These are phyloP conservation scores for Pisolithus thermaeus DNA, from an alignment of 1,284 basidiomycete species.

Conservation along the genomic window DNA sequence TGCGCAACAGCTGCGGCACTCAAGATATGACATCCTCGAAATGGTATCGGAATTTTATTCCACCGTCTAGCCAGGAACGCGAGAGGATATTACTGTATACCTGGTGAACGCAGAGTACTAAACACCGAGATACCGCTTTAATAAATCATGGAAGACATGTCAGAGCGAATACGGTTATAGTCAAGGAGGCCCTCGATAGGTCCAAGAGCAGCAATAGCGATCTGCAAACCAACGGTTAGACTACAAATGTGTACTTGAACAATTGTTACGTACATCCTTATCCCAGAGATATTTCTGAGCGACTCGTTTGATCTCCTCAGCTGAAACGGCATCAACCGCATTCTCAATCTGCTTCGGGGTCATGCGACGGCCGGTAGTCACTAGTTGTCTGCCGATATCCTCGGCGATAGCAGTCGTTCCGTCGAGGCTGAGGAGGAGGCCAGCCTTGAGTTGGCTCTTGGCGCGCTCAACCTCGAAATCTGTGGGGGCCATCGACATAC, in stretches of 20 bases:
- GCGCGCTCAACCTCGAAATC: constrained; percentile 91
- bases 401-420: constrained; percentile 96
- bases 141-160: constrained; percentile 76
- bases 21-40: too few relatives aligned
- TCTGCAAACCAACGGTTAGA: constrained; percentile 34
- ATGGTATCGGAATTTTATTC: too few relatives aligned
- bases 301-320: constrained; percentile 90
- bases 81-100: background rate
- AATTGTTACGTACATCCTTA: constrained; percentile 64
- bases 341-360: constrained; percentile 94
- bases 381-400: constrained; percentile 96
- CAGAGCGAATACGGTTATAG: constrained; percentile 75
- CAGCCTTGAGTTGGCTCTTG: constrained; percentile 97
- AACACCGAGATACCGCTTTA: constrained; percentile 28
- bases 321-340: constrained; percentile 84
- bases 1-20: too few relatives aligned
- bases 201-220: constrained; percentile 80
- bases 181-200: constrained; percentile 84
- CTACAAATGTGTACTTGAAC: constrained; percentile 11
- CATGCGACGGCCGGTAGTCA: constrained; percentile 86
- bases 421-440: constrained; percentile 85
- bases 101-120: background rate
- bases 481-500: constrained; percentile 88
- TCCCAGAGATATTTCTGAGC: constrained; percentile 98
- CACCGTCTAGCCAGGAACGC: too few relatives aligned